A percentile compares a stretch with the other conserved stretches of the same genome.
These are phyloP conservation scores for Orychophragmus violaceus DNA, from an alignment of 345 rosid species.

Conservation along the genomic window DNA sequence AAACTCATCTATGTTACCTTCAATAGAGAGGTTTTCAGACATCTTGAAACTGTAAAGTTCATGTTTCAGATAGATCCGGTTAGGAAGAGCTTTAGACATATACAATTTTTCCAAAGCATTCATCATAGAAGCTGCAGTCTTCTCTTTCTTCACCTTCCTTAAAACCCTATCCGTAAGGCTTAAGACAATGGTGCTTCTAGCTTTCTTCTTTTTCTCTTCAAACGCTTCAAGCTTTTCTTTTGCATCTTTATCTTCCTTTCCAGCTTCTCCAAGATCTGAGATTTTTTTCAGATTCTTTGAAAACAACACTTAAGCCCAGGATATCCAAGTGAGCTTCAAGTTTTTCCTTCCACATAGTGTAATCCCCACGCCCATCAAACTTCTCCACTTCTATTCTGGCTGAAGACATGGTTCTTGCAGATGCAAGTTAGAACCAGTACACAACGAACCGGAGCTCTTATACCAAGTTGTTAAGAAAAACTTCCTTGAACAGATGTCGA, in stretches of 20 bases:
- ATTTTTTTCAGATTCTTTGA: accelerated
- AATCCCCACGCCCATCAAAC: too few species aligned
- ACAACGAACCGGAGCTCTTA: background rate
- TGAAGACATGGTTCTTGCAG: background rate
- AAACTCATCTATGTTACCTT: background rate
- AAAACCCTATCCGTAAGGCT: background rate
- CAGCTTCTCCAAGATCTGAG: background rate
- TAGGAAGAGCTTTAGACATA: too few species aligned
- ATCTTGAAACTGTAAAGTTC: too few species aligned
- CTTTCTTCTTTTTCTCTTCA: background rate
- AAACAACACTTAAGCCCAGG: background rate
- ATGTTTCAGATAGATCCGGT: background rate
- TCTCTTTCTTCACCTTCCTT: background rate
- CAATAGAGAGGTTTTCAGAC: background rate
- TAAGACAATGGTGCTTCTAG: background rate
- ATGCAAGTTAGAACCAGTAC: too few species aligned
- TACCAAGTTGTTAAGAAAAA: background rate
- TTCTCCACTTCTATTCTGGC: background rate
- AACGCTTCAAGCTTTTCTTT: background rate
- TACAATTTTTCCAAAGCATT: background rate
- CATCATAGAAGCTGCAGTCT: background rate
- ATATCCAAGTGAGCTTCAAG: background rate
- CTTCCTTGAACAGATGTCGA: too few species aligned
- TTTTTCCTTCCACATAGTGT: background rate
- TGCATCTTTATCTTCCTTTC: background rate